These are phyloP conservation scores for Trametes versicolor DNA, from an alignment of 1,284 basidiomycete species.

Conservation along the genomic window DNA sequence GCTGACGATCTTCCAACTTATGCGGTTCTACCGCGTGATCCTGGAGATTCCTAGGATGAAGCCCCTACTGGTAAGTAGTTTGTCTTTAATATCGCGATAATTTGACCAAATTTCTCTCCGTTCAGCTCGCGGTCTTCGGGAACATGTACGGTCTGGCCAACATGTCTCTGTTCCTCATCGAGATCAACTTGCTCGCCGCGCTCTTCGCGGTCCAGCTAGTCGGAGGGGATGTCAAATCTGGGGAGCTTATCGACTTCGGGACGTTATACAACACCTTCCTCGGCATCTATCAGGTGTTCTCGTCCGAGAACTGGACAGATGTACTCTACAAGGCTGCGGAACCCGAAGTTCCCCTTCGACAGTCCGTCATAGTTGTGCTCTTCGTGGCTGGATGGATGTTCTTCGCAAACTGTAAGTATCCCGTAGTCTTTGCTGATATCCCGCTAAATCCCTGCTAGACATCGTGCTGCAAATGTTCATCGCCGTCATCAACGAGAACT, in stretches of 20 bases:
- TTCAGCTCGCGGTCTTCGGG: slow-evolving; percentile 87
- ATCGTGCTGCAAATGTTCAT: slow-evolving; percentile 99
- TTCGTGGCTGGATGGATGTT: slow-evolving; percentile 91
- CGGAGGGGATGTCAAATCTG: slow-evolving; percentile 79
- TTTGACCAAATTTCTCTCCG: slow-evolving; percentile 7
- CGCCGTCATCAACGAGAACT: slow-evolving; percentile 98
- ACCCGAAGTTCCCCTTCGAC: slow-evolving; percentile 74
- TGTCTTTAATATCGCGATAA: background rate
- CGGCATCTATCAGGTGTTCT: slow-evolving; percentile 92
- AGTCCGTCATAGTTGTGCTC: slow-evolving; percentile 78
- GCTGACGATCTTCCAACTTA: slow-evolving; percentile 92
- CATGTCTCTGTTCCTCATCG: slow-evolving; percentile 93
- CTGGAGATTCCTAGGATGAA: slow-evolving; percentile 89
- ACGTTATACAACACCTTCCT: slow-evolving; percentile 91
- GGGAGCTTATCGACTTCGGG: slow-evolving; percentile 82
- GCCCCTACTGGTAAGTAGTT: slow-evolving; percentile 69
- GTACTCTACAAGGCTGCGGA: slow-evolving; percentile 79
- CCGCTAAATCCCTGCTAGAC: slow-evolving; percentile 58
- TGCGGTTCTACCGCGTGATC: slow-evolving; percentile 95
- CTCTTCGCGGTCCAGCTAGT: slow-evolving; percentile 82
- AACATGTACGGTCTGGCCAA: slow-evolving; percentile 93
- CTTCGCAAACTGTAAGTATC: slow-evolving; percentile 90
- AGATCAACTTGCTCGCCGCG: slow-evolving; percentile 90
- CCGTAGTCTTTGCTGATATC: slow-evolving; percentile 59
- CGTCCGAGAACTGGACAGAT: slow-evolving; percentile 94